Conservation (phyloP, 1,284 basidiomycete genomes). For the Sphaerobolus stellatus region DNA sequence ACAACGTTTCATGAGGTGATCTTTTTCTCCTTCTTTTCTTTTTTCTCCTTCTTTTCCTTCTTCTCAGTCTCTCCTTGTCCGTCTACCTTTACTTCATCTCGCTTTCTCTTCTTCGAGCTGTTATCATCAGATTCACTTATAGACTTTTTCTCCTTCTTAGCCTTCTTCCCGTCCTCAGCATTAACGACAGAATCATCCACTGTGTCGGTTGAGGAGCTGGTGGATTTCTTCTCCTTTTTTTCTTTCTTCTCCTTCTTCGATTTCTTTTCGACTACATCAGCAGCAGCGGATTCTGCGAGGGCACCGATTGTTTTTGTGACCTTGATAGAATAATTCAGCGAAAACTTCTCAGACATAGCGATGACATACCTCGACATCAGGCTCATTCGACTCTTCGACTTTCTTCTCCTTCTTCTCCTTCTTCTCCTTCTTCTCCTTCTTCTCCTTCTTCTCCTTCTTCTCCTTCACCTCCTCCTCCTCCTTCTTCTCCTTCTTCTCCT, state of each 20-base stretch:
- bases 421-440: constrained; percentile 30
- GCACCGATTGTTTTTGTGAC: not conserved
- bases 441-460: constrained; percentile 28
- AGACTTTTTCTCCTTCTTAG: constrained; percentile 29
- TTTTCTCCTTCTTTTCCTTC: constrained; percentile 22
- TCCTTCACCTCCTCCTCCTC: constrained; percentile 25
- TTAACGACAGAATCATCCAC: constrained; percentile 9
- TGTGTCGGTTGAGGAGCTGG: constrained; percentile 11
- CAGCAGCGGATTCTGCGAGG: not conserved
- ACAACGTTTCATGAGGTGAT: too few species aligned
- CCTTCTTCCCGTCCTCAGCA: constrained; percentile 28
- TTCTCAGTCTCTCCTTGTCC: constrained; percentile 23
- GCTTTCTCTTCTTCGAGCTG: constrained; percentile 28
- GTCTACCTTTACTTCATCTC: constrained; percentile 15
- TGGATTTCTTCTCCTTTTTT: constrained; percentile 15
- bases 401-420: constrained; percentile 22
- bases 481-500: constrained; percentile 11
- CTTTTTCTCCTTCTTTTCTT: constrained; percentile 13
- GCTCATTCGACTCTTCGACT: not conserved
- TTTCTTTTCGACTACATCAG: not conserved
- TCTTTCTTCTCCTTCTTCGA: constrained; percentile 14
- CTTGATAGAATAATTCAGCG: not conserved
- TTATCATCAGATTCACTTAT: constrained; percentile 22
- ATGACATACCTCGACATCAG: too few species aligned
- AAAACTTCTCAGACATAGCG: not conserved